Conservation (phyloP, 2,329 filamentous ascomycete species). For the Calonectria fujianensis region DNA sequence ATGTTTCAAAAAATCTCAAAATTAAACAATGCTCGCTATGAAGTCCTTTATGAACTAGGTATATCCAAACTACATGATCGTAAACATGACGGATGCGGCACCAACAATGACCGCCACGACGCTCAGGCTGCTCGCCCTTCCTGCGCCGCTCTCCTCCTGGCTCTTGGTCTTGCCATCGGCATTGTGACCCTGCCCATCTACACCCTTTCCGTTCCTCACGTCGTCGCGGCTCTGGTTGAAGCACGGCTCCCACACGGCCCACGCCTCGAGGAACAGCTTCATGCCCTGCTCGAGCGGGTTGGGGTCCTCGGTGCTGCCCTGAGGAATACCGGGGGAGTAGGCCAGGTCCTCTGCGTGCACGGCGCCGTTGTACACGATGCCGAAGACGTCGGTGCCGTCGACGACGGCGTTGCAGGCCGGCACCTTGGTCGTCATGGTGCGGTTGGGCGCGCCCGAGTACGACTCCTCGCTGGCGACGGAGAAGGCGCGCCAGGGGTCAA, state of each 20-base stretch:
- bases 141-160: not conserved
- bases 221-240: conserved; percentile 47
- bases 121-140: not conserved
- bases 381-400: conserved; percentile 40
- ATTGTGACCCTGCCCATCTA: conserved; percentile 3
- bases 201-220: conserved; percentile 37
- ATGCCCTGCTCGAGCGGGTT: conserved; percentile 41
- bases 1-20: not conserved
- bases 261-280: conserved; percentile 44
- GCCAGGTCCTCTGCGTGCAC: conserved; percentile 43
- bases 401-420: conserved; percentile 37
- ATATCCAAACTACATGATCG: not conserved
- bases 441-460: conserved; percentile 22
- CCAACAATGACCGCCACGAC: not conserved
- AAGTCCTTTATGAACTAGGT: not conserved
- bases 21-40: conserved; percentile 19
- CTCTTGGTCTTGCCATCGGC: conserved; percentile 5
- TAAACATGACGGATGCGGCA: conserved; percentile 11
- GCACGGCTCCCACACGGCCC: conserved; percentile 44
- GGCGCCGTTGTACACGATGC: conserved; percentile 41
- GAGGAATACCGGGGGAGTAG: not conserved
- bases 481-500: conserved; percentile 55
- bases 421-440: conserved; percentile 25
- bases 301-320: conserved; percentile 12
- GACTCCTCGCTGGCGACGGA: conserved; percentile 43